Base-by-base conservation (phyloP, 176 grass and related monocot genomes). In the Aegilops speltoides region DNA sequence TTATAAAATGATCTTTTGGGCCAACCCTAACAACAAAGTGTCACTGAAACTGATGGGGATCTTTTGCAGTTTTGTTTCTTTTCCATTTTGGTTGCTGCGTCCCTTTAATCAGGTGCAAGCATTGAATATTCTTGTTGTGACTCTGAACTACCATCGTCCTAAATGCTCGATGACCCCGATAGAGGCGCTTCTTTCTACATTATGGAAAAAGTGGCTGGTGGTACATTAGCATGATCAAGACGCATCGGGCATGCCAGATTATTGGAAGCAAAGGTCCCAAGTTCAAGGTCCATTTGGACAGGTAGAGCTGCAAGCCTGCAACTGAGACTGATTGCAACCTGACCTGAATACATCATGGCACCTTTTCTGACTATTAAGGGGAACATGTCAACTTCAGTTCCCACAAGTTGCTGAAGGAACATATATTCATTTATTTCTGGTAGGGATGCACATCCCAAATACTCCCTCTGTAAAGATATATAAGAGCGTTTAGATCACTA, bases 81-180 rank as follows among this genome's bases (percentile, higher is more conserved):
- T 64, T 76, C 63, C 61, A 38, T 63, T 88, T 68, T 81, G 62
- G 81, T 84, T 88, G 76, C 7, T 24, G 64, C 29, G 81, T 76
- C 86, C 24, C 64, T 85, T 82, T 77, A 88, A 78, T 77, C 82
- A 85, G 64, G 40, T 85, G 50, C 78, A 57, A 22, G 38, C 54
- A 84, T 82, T 88, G 68, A 91, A 54, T 77, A 82, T 91, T 85
- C 38, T 64, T 71, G 78, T 65, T 81, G 32, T 5, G 31, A 54
- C 52, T 82, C 50, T 61, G 61, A 69, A 81, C 85, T 77, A 81
- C 82, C 64, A 71, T 81, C 10, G 7, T 59, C 82, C 68, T 64
- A 77, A 80, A 77, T 85, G 65, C 48, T 64, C 71, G 70, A 91
- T 25, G 78, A 20, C 70, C 12, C 28, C 82, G 82, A 91, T 11